phyloP scores from a whole-genome alignment of 1,284 basidiomycete species.

The Boletus semigastroideus region DNA sequence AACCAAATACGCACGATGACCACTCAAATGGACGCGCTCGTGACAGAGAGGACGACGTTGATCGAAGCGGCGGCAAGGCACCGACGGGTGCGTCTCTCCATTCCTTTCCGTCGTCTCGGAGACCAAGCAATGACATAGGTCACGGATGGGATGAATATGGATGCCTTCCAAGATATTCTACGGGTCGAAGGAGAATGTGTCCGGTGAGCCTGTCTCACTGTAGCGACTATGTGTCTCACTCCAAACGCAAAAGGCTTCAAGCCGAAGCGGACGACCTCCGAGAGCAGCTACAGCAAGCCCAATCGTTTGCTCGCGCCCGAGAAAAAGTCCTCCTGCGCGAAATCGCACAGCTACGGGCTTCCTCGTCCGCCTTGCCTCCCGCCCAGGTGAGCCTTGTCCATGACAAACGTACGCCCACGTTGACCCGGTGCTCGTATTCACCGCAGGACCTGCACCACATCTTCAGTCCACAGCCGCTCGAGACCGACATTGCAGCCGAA shows the following conservation, averaged over 20 bases:
- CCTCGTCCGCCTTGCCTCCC: not conserved
- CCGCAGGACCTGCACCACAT: constrained; percentile 17
- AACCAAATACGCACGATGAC: constrained; percentile 37
- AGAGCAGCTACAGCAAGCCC: constrained; percentile 24
- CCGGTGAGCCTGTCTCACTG: constrained; percentile 19
- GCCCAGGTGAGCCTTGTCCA: constrained; percentile 11
- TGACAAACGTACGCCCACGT: not conserved
- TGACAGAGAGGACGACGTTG: constrained; percentile 36
- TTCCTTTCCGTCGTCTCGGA: not conserved
- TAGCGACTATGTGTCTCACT: not conserved
- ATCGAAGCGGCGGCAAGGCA: constrained; percentile 25
- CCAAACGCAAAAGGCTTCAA: constrained; percentile 19
- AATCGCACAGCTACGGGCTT: constrained; percentile 20
- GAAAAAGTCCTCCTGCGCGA: constrained; percentile 27
- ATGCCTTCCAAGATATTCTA: constrained; percentile 22
- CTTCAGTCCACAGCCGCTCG: constrained; percentile 15
- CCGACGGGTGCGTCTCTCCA: constrained; percentile 22
- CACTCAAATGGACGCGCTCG: constrained; percentile 36
- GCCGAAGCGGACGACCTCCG: constrained; percentile 26
- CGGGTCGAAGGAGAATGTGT: constrained; percentile 38
- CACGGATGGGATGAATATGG: constrained; percentile 17
- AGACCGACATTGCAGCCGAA: constrained; percentile 38
- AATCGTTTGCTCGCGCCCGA: constrained; percentile 13
- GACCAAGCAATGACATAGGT: constrained; percentile 6
- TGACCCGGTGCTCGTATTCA: not conserved